Conservation (phyloP, 257 asterid species). For the Nyctanthes arbortristis region DNA sequence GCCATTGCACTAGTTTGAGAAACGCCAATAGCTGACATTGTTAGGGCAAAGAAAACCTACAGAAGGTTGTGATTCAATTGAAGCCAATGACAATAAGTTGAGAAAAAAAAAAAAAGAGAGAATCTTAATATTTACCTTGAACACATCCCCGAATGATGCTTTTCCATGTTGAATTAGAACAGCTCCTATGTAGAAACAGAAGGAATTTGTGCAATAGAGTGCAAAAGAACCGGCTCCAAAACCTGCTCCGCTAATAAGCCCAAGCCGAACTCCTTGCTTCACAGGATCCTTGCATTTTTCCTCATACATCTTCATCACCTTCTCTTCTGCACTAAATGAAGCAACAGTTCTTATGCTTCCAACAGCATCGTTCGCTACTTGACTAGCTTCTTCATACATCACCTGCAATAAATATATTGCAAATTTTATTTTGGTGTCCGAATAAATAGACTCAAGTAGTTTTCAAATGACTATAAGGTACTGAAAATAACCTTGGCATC, state of each 20-base stretch:
- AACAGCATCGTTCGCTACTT: conserved; percentile 34
- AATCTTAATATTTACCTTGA: conserved; percentile 22
- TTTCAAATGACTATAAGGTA: neutral
- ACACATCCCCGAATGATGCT: conserved; percentile 27
- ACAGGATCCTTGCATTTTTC: conserved; percentile 15
- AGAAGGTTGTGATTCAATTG: neutral
- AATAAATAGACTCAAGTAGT: neutral
- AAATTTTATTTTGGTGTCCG: neutral
- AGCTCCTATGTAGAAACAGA: conserved; percentile 35
- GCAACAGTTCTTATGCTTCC: conserved; percentile 31
- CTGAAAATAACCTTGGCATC: conserved; percentile 23
- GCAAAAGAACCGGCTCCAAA: conserved; percentile 36
- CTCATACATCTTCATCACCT: conserved; percentile 32
- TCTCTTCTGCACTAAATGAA: conserved; percentile 25
- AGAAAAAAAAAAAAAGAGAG: neutral
- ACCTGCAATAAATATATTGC: conserved; percentile 15
- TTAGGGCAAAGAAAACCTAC: conserved; percentile 46
- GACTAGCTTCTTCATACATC: conserved; percentile 35
- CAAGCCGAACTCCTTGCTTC: conserved; percentile 28
- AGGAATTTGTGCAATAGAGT: conserved; percentile 25
- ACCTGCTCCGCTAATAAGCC: conserved; percentile 31
- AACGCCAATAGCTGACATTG: conserved; percentile 38
- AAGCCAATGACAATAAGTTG: conserved; percentile 5
- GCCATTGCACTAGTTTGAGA: conserved; percentile 29
- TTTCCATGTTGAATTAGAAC: conserved; percentile 26